Evolutionary conservation across 768 basidiomycete species (phyloP).

Genomic region (Boletus sensibilis): DNA sequence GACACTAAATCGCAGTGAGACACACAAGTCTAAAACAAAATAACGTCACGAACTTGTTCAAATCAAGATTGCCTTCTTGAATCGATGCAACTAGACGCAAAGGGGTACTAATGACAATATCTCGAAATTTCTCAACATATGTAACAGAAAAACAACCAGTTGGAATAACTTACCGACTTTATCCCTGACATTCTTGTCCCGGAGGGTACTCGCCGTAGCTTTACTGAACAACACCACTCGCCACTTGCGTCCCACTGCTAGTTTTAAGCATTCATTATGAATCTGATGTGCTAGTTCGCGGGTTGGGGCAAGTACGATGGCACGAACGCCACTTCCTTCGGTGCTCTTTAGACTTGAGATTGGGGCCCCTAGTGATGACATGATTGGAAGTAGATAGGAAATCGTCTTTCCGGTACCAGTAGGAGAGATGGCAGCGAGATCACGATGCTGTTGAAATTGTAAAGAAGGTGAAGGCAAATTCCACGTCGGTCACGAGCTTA

Average conservation of each 20-base stretch:
- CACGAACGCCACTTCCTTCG: slow-evolving; percentile 62
- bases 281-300: slow-evolving; percentile 97
- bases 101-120: slow-evolving; percentile 91
- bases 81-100: slow-evolving; percentile 82
- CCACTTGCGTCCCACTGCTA: slow-evolving; percentile 83
- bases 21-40: background rate
- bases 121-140: slow-evolving; percentile 38
- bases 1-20: slow-evolving; percentile 49
- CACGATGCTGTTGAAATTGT: slow-evolving; percentile 54
- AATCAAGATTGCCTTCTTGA: slow-evolving; percentile 60
- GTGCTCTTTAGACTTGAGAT: slow-evolving; percentile 45
- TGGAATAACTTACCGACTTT: slow-evolving; percentile 65
- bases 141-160: background rate
- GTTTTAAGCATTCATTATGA: slow-evolving; percentile 82
- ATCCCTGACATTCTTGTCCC: slow-evolving; percentile 66
- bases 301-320: slow-evolving; percentile 86
- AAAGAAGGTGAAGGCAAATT: background rate
- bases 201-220: slow-evolving; percentile 79
- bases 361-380: slow-evolving; percentile 59
- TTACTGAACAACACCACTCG: slow-evolving; percentile 81
- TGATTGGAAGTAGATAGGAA: slow-evolving; percentile 83
- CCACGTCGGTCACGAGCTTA: slow-evolving; percentile 30
- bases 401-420: slow-evolving; percentile 98
- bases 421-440: slow-evolving; percentile 92
- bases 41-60: slow-evolving; percentile 63